Evolutionary conservation across 2,329 filamentous ascomycete genomes (phyloP).

Genomic region (Penicillium concentricum): DNA sequence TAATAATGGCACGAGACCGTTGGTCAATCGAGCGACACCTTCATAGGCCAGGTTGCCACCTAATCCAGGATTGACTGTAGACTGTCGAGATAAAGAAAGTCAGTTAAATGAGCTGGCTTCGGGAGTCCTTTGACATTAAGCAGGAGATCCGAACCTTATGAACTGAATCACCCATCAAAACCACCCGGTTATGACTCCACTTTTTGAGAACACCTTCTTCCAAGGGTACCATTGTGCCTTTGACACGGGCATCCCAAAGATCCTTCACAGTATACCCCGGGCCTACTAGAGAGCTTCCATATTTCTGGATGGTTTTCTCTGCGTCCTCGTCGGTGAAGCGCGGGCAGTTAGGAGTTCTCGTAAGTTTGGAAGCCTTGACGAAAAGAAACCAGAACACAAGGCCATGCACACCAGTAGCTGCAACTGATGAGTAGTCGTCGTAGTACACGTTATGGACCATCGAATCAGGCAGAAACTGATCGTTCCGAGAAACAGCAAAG

Average conservation of each 20-base stretch:
- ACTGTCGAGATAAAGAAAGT: neutral
- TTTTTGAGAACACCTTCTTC: slow-evolving; percentile 17
- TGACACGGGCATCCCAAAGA: slow-evolving; percentile 18
- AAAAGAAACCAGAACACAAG: slow-evolving; percentile 23
- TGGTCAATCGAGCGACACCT: slow-evolving; percentile 35
- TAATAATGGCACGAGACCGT: slow-evolving; percentile 26
- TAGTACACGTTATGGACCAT: slow-evolving; percentile 14
- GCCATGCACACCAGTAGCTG: slow-evolving; percentile 11
- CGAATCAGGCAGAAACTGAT: slow-evolving; percentile 6
- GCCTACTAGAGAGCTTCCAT: slow-evolving; percentile 12
- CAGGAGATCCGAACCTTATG: slow-evolving; percentile 19
- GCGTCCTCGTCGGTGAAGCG: slow-evolving; percentile 16
- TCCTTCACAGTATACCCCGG: slow-evolving; percentile 21
- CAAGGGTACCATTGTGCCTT: slow-evolving; percentile 13
- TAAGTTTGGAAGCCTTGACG: slow-evolving; percentile 4
- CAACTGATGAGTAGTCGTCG: slow-evolving; percentile 14
- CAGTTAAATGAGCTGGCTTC: neutral
- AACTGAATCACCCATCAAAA: slow-evolving; percentile 19
- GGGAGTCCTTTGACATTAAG: fast-evolving
- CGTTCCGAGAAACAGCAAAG: slow-evolving; percentile 21
- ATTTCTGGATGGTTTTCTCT: slow-evolving; percentile 7
- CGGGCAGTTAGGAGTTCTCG: slow-evolving; percentile 13
- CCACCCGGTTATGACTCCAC: slow-evolving; percentile 17
- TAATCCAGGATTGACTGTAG: slow-evolving; percentile 32
- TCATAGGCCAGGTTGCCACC: slow-evolving; percentile 42